These are phyloP conservation scores for Gypsophila paniculata DNA, from an alignment of 179 eudicot genomes.

Conservation along the genomic window DNA sequence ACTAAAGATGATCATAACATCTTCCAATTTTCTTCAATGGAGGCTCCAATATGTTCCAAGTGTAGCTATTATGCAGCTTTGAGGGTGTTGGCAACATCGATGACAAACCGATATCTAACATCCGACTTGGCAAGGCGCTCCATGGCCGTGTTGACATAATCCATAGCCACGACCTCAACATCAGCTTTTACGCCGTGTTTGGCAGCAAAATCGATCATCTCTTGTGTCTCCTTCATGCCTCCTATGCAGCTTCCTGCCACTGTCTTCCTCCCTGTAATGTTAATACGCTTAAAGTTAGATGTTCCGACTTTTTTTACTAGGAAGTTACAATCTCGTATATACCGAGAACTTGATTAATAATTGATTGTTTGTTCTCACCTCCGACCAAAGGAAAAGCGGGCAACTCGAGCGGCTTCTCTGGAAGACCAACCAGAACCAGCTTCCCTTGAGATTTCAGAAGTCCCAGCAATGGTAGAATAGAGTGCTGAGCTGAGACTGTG, in stretches of 20 bases:
- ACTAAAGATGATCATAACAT: background rate
- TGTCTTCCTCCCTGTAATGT: conserved; percentile 29
- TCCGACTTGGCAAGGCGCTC: conserved; percentile 23
- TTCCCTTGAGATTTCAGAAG: conserved; percentile 35
- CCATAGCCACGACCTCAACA: conserved; percentile 28
- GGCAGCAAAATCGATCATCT: conserved; percentile 29
- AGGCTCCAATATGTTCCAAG: background rate
- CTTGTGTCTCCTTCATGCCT: conserved; percentile 30
- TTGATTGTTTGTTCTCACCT: conserved; percentile 13
- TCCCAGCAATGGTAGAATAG: conserved; percentile 25
- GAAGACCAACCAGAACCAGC: conserved; percentile 33
- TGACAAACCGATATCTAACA: conserved; percentile 22
- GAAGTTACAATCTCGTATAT: background rate
- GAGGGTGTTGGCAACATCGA: conserved; percentile 22
- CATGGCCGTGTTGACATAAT: conserved; percentile 34
- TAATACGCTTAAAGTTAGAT: background rate
- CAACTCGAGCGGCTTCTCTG: conserved; percentile 30
- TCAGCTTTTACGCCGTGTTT: conserved; percentile 26
- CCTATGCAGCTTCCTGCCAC: conserved; percentile 31
- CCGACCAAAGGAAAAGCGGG: conserved; percentile 23
- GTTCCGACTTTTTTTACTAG: background rate
- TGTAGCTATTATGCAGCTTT: conserved; percentile 17
- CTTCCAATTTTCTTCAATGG: background rate
- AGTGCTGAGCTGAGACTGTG: conserved; percentile 30
- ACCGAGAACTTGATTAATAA: background rate